Evolutionary conservation across 495 filamentous ascomycete genomes (phyloP), one percentile per base, ranked within the genome.

Genomic region (Xylaria longipes): DNA sequence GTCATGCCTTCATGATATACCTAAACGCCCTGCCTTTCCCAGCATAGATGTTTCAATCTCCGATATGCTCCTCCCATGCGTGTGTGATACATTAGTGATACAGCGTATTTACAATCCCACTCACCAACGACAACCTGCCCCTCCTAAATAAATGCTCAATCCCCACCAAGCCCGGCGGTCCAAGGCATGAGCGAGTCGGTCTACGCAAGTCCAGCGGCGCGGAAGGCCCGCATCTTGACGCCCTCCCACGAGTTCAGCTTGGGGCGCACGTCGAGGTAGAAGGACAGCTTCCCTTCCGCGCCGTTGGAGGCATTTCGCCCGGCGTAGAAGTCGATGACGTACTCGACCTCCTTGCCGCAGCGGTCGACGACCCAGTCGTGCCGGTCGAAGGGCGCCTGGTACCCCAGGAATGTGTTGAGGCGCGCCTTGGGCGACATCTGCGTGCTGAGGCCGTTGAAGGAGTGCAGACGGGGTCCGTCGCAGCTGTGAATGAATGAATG

Each of bases 361-460:
- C 96, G 85, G 80, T 98, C 95, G 12, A 99, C 91, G 20, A 97
- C 91, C 96, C 96, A 98, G 81, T 99, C 96, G 77, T 99, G 96
- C 62, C 96, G 87, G 82, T 99, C 96, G 79, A 99, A 99, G 52
- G 96, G 96, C 45, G 88, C 84, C 78, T 93, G 89, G 82, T 98
- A 98, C 25, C 96, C 96, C 71, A 97, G 81, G 65, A 93, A 81
- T 9, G 89, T 92, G 77, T 97, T 94, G 61, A 94, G 75, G 60
- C 95, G 85, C 29, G 96, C 96, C 72, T 90, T 90, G 22, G 95
- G 96, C 37, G 91, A 95, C 82, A 98, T 81, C 60, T 86, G 89
- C 61, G 86, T 85, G 61, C 90, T 90, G 57, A 91, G 85, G 0
- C 95, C 94, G 11, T 89, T 88, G 83, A 98, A 98, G n/a, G 90